Evolutionary conservation across 495 filamentous ascomycete genomes (phyloP).

Genomic region (Aspergillus bridgeri): DNA sequence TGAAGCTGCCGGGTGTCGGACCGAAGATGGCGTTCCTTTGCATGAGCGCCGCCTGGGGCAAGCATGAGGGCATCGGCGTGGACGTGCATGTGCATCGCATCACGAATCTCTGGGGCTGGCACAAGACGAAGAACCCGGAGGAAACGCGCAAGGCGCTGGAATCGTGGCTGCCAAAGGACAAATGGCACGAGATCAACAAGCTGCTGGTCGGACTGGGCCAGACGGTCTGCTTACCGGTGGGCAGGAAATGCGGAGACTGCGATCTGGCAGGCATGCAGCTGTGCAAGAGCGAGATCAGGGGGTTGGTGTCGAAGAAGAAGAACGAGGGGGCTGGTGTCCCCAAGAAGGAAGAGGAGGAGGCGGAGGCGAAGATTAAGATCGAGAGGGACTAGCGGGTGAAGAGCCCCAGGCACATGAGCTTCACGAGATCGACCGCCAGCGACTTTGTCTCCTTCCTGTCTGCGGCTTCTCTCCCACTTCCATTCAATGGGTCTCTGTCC

Average conservation of each 20-base stretch:
- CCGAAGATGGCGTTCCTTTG: constrained; percentile 98
- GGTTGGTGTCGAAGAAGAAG: constrained; percentile 33
- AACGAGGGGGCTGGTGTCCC: constrained; percentile 49
- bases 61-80: constrained; percentile 60
- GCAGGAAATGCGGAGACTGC: constrained; percentile 78
- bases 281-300: constrained; percentile 64
- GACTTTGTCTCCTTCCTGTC: too few relatives aligned
- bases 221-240: constrained; percentile 79
- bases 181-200: constrained; percentile 94
- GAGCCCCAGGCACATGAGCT: constrained; percentile 4
- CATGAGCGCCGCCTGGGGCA: constrained; percentile 67
- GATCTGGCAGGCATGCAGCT: constrained; percentile 67
- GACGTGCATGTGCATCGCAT: constrained; percentile 80
- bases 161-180: constrained; percentile 79
- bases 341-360: constrained; percentile 33
- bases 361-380: constrained; percentile 33
- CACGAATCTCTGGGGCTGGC: constrained; percentile 95
- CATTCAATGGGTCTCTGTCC: too few relatives aligned
- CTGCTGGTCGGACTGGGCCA: constrained; percentile 89
- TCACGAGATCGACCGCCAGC: neutral
- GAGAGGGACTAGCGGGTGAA: constrained; percentile 15
- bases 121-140: constrained; percentile 79
- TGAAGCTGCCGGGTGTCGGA: constrained; percentile 83
- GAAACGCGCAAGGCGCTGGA: constrained; percentile 76
- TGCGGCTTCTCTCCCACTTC: neutral